Evolutionary conservation across 2,329 filamentous ascomycete species (phyloP).

Genomic region (Colletotrichum sp.): DNA sequence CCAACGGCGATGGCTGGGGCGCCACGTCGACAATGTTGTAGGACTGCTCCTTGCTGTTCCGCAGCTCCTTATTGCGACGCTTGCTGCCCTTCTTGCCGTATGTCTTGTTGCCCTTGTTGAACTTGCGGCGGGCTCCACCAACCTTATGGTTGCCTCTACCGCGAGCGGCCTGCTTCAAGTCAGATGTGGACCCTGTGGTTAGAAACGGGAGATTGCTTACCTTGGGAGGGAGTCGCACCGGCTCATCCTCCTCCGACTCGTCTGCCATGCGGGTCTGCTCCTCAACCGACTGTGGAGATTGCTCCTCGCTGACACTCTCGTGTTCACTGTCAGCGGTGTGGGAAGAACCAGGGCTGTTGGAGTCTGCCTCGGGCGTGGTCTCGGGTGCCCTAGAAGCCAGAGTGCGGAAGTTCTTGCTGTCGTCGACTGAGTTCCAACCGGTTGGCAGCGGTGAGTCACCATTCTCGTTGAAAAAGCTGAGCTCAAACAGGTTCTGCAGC

Average conservation of each 20-base stretch:
- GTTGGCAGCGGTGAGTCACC: slow-evolving; percentile 67
- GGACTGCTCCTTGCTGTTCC: slow-evolving; percentile 39
- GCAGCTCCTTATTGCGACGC: slow-evolving; percentile 48
- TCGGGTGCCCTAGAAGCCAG: slow-evolving; percentile 51
- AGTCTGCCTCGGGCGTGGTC: slow-evolving; percentile 42
- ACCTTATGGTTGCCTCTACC: slow-evolving; percentile 14
- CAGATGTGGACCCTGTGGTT: background rate
- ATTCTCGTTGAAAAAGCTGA: slow-evolving; percentile 67
- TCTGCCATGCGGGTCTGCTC: slow-evolving; percentile 61
- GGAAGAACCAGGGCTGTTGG: slow-evolving; percentile 52
- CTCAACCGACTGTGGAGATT: slow-evolving; percentile 28
- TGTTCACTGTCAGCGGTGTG: slow-evolving; percentile 55
- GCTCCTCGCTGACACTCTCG: slow-evolving; percentile 59
- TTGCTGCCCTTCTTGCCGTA: slow-evolving; percentile 57
- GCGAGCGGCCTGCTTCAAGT: slow-evolving; percentile 15
- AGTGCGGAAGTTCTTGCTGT: slow-evolving; percentile 62
- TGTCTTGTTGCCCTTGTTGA: slow-evolving; percentile 48
- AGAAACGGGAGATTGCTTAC: slow-evolving; percentile 29
- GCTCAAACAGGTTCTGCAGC: slow-evolving; percentile 76
- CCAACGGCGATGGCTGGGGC: slow-evolving; percentile 22
- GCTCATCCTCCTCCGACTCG: slow-evolving; percentile 64
- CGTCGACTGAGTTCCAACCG: slow-evolving; percentile 70
- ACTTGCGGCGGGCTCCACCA: slow-evolving; percentile 47
- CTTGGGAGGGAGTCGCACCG: slow-evolving; percentile 33
- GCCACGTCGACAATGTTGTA: slow-evolving; percentile 30